Percentiles rank a stretch among this genome's conserved stretches.
phyloP scores from a whole-genome alignment of 202 grass and related monocot genomes.

The Bolboschoenoplectus hybrid region DNA sequence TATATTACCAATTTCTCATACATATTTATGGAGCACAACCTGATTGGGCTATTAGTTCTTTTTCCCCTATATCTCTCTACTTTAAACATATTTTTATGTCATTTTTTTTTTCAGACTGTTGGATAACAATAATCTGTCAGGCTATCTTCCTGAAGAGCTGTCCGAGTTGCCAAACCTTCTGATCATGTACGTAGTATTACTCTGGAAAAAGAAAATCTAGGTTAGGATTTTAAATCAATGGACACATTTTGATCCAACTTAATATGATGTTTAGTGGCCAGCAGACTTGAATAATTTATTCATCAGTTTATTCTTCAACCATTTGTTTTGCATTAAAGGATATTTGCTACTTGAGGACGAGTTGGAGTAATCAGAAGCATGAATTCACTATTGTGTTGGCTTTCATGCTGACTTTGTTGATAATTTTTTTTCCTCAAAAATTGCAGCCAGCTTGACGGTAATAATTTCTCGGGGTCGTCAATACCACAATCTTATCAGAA shows the following conservation, averaged over 20 bases:
- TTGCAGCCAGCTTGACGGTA: slow-evolving; percentile 92
- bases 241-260: not conserved
- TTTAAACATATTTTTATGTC: slow-evolving; percentile 12
- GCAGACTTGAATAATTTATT: not conserved
- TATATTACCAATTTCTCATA: slow-evolving; percentile 30
- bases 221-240: not conserved
- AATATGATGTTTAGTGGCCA: not conserved
- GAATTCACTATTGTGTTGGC: slow-evolving; percentile 10
- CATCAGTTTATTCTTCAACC: not conserved
- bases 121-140: slow-evolving; percentile 91
- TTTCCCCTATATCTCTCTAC: slow-evolving; percentile 23
- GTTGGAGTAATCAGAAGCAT: not conserved
- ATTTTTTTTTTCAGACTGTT: slow-evolving; percentile 65
- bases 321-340: not conserved
- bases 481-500: slow-evolving; percentile 72
- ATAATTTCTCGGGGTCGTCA: slow-evolving; percentile 86
- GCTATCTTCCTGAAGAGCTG: slow-evolving; percentile 85
- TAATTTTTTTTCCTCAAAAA: slow-evolving; percentile 10
- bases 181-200: slow-evolving; percentile 47
- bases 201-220: slow-evolving; percentile 14
- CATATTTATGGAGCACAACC: slow-evolving; percentile 6
- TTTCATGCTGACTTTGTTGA: slow-evolving; percentile 8
- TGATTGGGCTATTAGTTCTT: not conserved
- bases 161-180: slow-evolving; percentile 43
- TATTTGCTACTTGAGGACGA: not conserved